Evolutionary conservation across 345 rosid genomes (phyloP).

Genomic region (Carallia brachiata): DNA sequence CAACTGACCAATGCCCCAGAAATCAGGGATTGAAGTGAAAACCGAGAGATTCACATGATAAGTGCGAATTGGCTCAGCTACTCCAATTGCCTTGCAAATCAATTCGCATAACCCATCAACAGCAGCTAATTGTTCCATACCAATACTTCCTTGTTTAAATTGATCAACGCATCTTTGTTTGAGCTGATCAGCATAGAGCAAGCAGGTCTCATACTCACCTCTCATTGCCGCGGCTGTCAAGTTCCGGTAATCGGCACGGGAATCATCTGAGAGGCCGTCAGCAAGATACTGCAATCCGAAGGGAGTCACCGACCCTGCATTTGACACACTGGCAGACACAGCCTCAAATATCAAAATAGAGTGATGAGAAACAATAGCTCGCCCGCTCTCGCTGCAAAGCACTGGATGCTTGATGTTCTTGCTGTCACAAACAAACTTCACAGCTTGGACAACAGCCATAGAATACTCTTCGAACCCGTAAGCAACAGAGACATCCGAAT

Average conservation of each 20-base stretch:
- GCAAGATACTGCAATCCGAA: constrained; percentile 50
- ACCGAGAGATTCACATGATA: constrained; percentile 82
- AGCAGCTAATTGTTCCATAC: constrained; percentile 78
- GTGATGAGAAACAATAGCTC: constrained; percentile 95
- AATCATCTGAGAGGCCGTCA: constrained; percentile 64
- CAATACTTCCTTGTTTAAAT: constrained; percentile 73
- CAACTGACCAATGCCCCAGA: constrained; percentile 91
- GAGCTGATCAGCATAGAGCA: constrained; percentile 65
- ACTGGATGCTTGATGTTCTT: constrained; percentile 75
- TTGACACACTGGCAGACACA: constrained; percentile 34
- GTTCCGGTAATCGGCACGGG: constrained; percentile 51
- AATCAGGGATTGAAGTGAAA: constrained; percentile 94
- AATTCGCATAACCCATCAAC: constrained; percentile 85
- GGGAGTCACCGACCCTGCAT: constrained; percentile 20
- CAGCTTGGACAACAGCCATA: constrained; percentile 65
- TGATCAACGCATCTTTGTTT: constrained; percentile 79
- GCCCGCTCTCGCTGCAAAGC: constrained; percentile 84
- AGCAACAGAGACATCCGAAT: constrained; percentile 84
- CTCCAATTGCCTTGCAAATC: constrained; percentile 54
- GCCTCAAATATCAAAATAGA: constrained; percentile 84
- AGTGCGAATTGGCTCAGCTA: constrained; percentile 51
- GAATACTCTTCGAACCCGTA: constrained; percentile 86
- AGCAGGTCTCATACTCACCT: constrained; percentile 68
- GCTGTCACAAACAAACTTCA: constrained; percentile 62
- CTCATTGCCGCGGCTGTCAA: constrained; percentile 54